phyloP scores from a whole-genome alignment of 495 filamentous ascomycete species.

The Cladorrhinum samala region DNA sequence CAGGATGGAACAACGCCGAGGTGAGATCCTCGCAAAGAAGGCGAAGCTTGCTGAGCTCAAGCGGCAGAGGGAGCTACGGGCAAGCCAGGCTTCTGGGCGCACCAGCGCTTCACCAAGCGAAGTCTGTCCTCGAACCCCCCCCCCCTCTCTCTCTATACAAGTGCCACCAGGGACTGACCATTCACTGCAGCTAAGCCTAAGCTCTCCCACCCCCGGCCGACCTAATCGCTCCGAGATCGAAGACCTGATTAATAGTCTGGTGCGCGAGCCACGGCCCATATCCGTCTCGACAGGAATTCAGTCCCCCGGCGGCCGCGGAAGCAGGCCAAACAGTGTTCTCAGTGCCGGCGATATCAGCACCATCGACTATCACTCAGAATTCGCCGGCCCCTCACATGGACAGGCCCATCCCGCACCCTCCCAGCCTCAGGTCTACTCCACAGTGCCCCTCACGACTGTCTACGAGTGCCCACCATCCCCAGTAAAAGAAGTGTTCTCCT shows the following conservation, averaged over 20 bases:
- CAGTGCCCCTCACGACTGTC: constrained; percentile 61
- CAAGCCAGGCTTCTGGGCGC: constrained; percentile 62
- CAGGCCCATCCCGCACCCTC: constrained; percentile 26
- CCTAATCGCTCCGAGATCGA: constrained; percentile 76
- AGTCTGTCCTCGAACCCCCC: constrained; percentile 28
- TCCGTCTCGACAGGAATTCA: constrained; percentile 61
- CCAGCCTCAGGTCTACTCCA: constrained; percentile 45
- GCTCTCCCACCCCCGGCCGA: constrained; percentile 61
- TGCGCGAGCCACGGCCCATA: constrained; percentile 68
- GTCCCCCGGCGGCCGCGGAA: constrained; percentile 61
- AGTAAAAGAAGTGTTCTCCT: constrained; percentile 75
- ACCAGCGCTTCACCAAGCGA: constrained; percentile 51
- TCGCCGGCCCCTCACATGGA: constrained; percentile 33
- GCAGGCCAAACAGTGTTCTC: constrained; percentile 77
- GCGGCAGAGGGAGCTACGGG: constrained; percentile 75
- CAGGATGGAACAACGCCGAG: constrained; percentile 75
- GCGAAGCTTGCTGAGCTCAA: constrained; percentile 95
- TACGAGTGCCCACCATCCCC: constrained; percentile 70
- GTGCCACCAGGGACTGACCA: constrained; percentile 8
- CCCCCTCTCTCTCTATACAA: constrained; percentile 16
- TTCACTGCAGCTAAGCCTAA: constrained; percentile 51
- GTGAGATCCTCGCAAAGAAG: constrained; percentile 90
- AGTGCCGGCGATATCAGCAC: constrained; percentile 68
- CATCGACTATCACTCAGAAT: constrained; percentile 57
- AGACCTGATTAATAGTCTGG: constrained; percentile 66